A percentile compares a stretch with the other conserved stretches of the same genome.
These are phyloP conservation scores for Nicotiana attenuata DNA, from an alignment of 257 asterid species.

Conservation along the genomic window DNA sequence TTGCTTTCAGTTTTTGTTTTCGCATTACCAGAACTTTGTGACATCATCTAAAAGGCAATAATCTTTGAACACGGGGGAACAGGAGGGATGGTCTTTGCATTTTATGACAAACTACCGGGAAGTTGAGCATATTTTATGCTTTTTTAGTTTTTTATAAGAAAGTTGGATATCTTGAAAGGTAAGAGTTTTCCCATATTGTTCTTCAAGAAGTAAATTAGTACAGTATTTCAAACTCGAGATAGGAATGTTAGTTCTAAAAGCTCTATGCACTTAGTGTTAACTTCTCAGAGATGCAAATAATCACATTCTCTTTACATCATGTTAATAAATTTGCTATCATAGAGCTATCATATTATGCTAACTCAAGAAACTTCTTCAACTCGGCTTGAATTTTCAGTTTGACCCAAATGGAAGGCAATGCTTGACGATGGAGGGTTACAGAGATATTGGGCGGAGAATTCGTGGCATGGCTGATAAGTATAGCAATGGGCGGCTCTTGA, in stretches of 20 bases:
- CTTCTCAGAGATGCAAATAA: background rate
- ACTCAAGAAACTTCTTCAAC: background rate
- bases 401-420: constrained; percentile 98
- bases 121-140: background rate
- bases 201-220: background rate
- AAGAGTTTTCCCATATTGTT: background rate
- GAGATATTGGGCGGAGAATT: constrained; percentile 58
- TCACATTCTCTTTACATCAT: background rate
- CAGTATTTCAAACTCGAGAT: background rate
- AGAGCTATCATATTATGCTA: background rate
- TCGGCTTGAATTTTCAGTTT: constrained; percentile 37
- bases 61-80: background rate
- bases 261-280: background rate
- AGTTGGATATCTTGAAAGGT: too few relatives aligned
- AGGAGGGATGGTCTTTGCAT: background rate
- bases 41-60: background rate
- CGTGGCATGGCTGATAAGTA: constrained; percentile 53
- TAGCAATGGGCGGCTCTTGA: constrained; percentile 53
- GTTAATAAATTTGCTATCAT: background rate
- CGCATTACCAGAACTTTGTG: background rate
- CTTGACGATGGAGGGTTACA: constrained; percentile 87
- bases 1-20: background rate
- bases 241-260: background rate
- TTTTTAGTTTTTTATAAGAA: too few relatives aligned
- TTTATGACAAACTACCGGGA: background rate